phyloP scores from a whole-genome alignment of 2,329 filamentous ascomycete genomes.

The Fusarium camptoceras region DNA sequence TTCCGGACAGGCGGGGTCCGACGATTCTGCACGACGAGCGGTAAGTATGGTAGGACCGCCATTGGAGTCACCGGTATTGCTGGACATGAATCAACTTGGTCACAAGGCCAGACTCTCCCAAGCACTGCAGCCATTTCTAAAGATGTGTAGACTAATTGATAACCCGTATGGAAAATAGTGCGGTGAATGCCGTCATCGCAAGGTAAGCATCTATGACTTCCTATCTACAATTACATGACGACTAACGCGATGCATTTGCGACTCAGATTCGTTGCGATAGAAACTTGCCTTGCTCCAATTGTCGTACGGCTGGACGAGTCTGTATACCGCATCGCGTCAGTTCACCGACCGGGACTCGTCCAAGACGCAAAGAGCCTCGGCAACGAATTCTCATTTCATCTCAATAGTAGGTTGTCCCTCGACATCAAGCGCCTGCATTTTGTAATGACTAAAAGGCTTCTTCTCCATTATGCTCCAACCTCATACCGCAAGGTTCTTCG shows the following conservation, averaged over 20 bases:
- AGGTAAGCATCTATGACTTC: conserved; percentile 50
- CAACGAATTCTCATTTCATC: conserved; percentile 70
- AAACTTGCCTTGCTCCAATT: conserved; percentile 68
- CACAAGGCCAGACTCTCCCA: no score
- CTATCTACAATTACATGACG: neutral
- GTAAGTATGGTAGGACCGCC: conserved; percentile 46
- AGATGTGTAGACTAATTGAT: conserved; percentile 7
- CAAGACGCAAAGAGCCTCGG: conserved; percentile 65
- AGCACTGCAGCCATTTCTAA: neutral
- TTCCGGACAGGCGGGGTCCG: conserved; percentile 49
- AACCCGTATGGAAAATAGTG: conserved; percentile 50
- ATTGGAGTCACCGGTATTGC: no score
- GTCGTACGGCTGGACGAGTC: conserved; percentile 62
- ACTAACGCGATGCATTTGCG: neutral
- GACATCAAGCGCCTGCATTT: neutral
- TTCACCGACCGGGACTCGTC: conserved; percentile 63
- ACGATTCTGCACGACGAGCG: conserved; percentile 52
- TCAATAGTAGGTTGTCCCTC: conserved; percentile 63
- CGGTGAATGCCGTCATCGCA: conserved; percentile 58
- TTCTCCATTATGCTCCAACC: no score
- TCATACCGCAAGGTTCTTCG: neutral
- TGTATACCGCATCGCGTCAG: conserved; percentile 52
- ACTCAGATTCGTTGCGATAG: conserved; percentile 69
- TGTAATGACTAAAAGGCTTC: no score
- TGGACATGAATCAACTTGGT: no score